A percentile compares a stretch with the other conserved stretches of the same genome.
phyloP scores from a whole-genome alignment of 805 yeast species.

The Blastobotrys mokoenaii region DNA sequence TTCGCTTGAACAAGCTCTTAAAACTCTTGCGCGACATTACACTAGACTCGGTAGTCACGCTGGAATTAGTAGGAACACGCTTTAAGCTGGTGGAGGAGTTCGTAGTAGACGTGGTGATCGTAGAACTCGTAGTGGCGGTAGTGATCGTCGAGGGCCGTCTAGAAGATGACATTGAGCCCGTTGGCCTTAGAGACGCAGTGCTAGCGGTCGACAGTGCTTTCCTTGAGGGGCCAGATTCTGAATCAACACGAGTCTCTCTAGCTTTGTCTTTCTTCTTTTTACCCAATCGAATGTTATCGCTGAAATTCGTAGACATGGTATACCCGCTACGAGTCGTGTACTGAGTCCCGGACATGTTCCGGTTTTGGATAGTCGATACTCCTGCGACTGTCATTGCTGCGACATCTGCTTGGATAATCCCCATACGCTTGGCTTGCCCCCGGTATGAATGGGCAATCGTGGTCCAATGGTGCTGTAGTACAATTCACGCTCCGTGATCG shows the following conservation, averaged over 20 bases:
- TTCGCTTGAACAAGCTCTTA: too few relatives aligned
- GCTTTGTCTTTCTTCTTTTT: background rate
- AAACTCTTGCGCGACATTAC: too few relatives aligned
- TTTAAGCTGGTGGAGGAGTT: background rate
- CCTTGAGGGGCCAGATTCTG: background rate
- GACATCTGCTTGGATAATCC: background rate
- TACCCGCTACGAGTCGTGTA: conserved; percentile 1
- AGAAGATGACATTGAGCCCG: too few relatives aligned
- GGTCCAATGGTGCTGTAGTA: background rate
- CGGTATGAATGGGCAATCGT: background rate
- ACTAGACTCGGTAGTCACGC: too few relatives aligned
- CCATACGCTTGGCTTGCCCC: background rate
- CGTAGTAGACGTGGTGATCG: background rate
- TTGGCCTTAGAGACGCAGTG: too few relatives aligned
- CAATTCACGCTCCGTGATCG: background rate
- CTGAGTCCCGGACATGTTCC: background rate
- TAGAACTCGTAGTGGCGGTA: background rate
- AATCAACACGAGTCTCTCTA: background rate
- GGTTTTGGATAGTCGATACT: background rate
- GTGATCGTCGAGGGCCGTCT: background rate
- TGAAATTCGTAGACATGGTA: conserved; percentile 4
- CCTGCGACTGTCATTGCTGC: conserved; percentile 4
- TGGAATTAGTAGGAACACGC: background rate
- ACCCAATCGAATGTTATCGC: conserved; percentile 3
- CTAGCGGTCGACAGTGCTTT: background rate